Base-by-base conservation (phyloP, 495 filamentous ascomycete species). In the Aspergillus olivimuriae region DNA sequence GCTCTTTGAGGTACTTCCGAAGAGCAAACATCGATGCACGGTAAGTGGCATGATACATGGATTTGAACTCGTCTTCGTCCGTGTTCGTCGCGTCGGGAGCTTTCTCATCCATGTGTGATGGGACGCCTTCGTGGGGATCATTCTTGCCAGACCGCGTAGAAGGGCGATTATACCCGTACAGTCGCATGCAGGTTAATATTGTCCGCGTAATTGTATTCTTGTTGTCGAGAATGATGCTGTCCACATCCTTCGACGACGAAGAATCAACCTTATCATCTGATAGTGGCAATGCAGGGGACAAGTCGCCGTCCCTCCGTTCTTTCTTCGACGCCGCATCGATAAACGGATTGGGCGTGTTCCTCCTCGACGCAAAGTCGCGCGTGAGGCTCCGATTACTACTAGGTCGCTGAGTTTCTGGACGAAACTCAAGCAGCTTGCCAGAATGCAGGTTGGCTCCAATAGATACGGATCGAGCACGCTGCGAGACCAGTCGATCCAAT, bases 21-120 rank as follows among this genome's bases (percentile, higher is more conserved):
- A 82, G 68, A 4, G 78, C 74, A 53, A 82, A 80, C 16, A 68
- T 71, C 1, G 76, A 71, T 15, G 77, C 74, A 45, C 80, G 81
- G 48, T 74, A 82, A 0, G 76, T 78, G 36, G 80, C 78, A 47
- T 84, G 80, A 41, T 84, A 84, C 59, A 83, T 73, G 7, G 72
- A 51, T 54, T 83, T 84, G 56, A 79, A 84, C 36, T 82, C 78
- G 49, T 82, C 78, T 34, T 76, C 74, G 21, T 77, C 72, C 0
- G 57, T 51, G 0, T 41, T 42, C 11, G 44, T 28, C 8, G 45
- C 38, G 15, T 46, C 46, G 18, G 47, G 2, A 15, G 53, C 50
- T 19, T 41, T 51, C 12, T 43, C 44, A 19, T 55, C 52, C 2
- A 39, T 14, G 26, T 40, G 34, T 2, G 40, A 30, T 39, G 32